Conservation (phyloP, 345 rosid genomes). For the Gossypium ekmanianum region DNA sequence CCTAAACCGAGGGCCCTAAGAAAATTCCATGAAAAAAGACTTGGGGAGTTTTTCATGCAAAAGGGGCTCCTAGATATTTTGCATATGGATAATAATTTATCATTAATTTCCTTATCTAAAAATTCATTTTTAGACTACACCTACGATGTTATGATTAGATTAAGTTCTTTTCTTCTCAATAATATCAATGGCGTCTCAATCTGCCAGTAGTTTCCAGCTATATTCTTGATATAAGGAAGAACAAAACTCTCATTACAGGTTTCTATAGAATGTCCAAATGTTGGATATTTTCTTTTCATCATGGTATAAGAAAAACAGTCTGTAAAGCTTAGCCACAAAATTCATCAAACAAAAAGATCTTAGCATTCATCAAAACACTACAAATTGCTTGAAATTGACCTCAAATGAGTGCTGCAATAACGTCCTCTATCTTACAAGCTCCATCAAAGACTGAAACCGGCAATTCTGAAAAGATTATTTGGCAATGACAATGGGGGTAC, state of each 20-base stretch:
- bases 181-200: not conserved
- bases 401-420: not conserved
- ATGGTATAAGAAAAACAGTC: no score
- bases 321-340: not conserved
- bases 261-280: no score
- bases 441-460: not conserved
- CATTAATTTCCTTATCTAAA: not conserved
- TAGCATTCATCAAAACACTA: not conserved
- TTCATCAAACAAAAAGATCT: not conserved
- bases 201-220: conserved; percentile 5
- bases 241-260: not conserved
- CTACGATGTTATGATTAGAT: not conserved
- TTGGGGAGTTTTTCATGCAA: not conserved
- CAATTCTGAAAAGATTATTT: not conserved
- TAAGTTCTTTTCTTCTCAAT: not conserved
- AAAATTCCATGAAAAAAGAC: not conserved
- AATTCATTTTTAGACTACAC: not conserved
- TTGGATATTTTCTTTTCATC: no score
- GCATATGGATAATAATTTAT: not conserved
- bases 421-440: not conserved
- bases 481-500: not conserved
- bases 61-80: not conserved
- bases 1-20: not conserved
- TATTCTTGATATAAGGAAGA: not conserved
- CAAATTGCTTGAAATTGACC: not conserved